Evolutionary conservation across 495 filamentous ascomycete genomes (phyloP).

Genomic region (Xylaria venustula): DNA sequence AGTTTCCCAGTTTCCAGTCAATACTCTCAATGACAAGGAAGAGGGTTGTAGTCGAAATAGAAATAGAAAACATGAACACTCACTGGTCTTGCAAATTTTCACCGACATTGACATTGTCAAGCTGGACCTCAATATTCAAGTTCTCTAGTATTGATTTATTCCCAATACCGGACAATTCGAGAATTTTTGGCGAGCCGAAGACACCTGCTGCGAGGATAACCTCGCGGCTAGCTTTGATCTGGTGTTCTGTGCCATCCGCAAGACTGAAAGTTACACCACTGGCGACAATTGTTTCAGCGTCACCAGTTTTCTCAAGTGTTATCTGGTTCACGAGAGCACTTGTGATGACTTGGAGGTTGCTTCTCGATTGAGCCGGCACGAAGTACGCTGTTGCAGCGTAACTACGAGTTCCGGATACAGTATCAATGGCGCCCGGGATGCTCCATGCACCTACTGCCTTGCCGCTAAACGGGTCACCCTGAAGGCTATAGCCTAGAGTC

Average conservation of each 20-base stretch:
- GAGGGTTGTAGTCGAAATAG: too few relatives aligned
- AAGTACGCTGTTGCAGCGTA: constrained; percentile 47
- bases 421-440: constrained; percentile 38
- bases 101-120: too few relatives aligned
- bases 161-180: constrained; percentile 60
- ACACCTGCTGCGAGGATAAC: constrained; percentile 55
- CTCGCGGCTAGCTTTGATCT: constrained; percentile 44
- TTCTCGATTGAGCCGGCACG: constrained; percentile 31
- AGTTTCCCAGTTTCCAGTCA: too few relatives aligned
- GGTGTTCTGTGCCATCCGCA: constrained; percentile 46
- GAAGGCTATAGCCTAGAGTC: constrained; percentile 38
- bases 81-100: constrained; percentile 62
- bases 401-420: constrained; percentile 38
- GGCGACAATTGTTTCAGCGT: constrained; percentile 15
- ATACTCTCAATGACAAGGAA: too few relatives aligned
- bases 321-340: constrained; percentile 39
- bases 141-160: constrained; percentile 33
- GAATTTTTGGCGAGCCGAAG: constrained; percentile 52
- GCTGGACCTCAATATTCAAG: constrained; percentile 42
- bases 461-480: background rate
- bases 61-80: too few relatives aligned
- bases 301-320: constrained; percentile 23
- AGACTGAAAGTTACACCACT: too few relatives aligned
- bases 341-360: constrained; percentile 43
- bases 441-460: constrained; percentile 42